phyloP scores from a whole-genome alignment of 305 asterid genomes.

The Fraxinus xanthoxyloides region DNA sequence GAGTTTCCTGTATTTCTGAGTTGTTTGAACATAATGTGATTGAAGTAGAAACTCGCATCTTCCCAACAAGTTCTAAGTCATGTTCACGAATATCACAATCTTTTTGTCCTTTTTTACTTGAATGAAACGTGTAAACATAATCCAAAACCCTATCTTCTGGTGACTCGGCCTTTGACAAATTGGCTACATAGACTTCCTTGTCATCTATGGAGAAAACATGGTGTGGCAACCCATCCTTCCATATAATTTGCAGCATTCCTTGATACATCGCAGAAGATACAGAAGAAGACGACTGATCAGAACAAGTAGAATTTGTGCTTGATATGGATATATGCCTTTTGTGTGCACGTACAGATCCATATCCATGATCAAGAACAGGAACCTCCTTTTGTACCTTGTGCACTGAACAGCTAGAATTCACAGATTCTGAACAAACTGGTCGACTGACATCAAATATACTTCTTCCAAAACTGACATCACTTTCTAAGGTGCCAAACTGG shows the following conservation, averaged over 20 bases:
- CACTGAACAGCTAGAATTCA: slow-evolving; percentile 26
- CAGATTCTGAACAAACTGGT: slow-evolving; percentile 20
- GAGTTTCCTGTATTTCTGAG: slow-evolving; percentile 59
- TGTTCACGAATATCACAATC: slow-evolving; percentile 36
- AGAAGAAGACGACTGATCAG: slow-evolving; percentile 60
- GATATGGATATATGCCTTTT: slow-evolving; percentile 55
- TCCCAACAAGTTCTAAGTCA: slow-evolving; percentile 50
- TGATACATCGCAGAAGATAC: slow-evolving; percentile 47
- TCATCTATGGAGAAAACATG: slow-evolving; percentile 72
- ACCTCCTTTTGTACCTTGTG: slow-evolving; percentile 28
- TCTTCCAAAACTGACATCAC: slow-evolving; percentile 14
- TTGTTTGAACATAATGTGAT: slow-evolving; percentile 44
- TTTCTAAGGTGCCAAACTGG: slow-evolving; percentile 27
- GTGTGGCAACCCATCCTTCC: slow-evolving; percentile 69
- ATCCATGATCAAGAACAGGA: slow-evolving; percentile 23
- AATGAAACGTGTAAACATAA: slow-evolving; percentile 67
- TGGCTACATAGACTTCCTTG: slow-evolving; percentile 63
- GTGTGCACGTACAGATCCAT: slow-evolving; percentile 29
- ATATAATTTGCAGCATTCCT: slow-evolving; percentile 75
- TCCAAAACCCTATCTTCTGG: slow-evolving; percentile 52
- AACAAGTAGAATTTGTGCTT: slow-evolving; percentile 61
- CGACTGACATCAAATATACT: slow-evolving; percentile 22
- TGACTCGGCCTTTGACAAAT: slow-evolving; percentile 48
- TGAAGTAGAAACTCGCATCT: slow-evolving; percentile 73
- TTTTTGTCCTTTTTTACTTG: slow-evolving; percentile 41